A percentile compares a stretch with the other conserved stretches of the same genome.
phyloP scores from a whole-genome alignment of 768 basidiomycete species.

The Trametes cubensis region DNA sequence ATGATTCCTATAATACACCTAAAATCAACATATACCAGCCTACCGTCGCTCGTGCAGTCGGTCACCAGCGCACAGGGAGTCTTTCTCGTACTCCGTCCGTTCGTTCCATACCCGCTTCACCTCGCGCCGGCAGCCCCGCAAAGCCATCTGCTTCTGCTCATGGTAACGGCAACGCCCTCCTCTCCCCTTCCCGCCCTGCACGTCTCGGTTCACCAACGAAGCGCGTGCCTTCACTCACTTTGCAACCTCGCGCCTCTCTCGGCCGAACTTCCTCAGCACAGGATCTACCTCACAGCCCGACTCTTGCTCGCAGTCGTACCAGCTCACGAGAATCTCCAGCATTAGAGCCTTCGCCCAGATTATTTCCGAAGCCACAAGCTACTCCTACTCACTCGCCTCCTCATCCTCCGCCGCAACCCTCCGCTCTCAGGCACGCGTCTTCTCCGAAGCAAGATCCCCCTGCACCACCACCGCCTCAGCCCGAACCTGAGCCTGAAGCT shows the following conservation, averaged over 20 bases:
- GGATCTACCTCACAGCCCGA: constrained; percentile 36
- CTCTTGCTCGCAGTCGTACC: constrained; percentile 33
- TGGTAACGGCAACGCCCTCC: constrained; percentile 27
- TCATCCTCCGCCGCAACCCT: constrained; percentile 20
- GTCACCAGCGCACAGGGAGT: constrained; percentile 66
- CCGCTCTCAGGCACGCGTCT: constrained; percentile 20
- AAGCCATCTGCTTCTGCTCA: constrained; percentile 42
- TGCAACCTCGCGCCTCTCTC: constrained; percentile 55
- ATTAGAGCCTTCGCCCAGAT: constrained; percentile 28
- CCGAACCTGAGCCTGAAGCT: constrained; percentile 16
- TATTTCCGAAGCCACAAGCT: constrained; percentile 22
- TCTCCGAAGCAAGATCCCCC: constrained; percentile 14
- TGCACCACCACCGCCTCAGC: constrained; percentile 13
- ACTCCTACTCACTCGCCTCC: constrained; percentile 22
- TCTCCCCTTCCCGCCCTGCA: constrained; percentile 37
- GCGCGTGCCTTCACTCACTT: constrained; percentile 47
- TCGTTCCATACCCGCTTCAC: constrained; percentile 41
- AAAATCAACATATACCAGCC: constrained; percentile 12
- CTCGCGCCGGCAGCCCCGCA: constrained; percentile 67
- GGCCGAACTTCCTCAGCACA: constrained; percentile 47
- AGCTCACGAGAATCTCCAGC: constrained; percentile 32
- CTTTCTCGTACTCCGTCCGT: constrained; percentile 28
- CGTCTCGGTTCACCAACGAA: constrained; percentile 57
- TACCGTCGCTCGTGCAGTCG: constrained; percentile 38
- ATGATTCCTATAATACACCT: neutral